A percentile compares a stretch with the other conserved stretches of the same genome.
phyloP scores from a whole-genome alignment of 2,329 filamentous ascomycete species.

The Didymosphaeria variabile region DNA sequence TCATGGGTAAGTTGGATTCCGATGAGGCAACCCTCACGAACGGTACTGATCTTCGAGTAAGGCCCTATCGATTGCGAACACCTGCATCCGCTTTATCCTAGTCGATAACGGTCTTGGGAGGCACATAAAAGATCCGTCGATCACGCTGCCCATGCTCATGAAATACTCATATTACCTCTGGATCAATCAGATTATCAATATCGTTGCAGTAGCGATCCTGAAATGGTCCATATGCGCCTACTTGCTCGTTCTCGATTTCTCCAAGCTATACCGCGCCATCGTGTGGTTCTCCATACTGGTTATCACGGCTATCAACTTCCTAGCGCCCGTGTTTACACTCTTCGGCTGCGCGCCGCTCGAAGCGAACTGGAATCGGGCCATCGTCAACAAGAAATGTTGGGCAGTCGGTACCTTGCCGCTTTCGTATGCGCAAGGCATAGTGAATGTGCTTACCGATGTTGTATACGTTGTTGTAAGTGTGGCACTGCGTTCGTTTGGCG shows the following conservation, averaged over 20 bases:
- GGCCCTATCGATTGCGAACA: slow-evolving; percentile 30
- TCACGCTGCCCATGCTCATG: slow-evolving; percentile 24
- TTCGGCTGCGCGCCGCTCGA: slow-evolving; percentile 40
- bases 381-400: slow-evolving; percentile 33
- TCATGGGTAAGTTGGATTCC: slow-evolving; percentile 30
- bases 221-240: slow-evolving; percentile 44
- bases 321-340: slow-evolving; percentile 34
- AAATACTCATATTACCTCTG: slow-evolving; percentile 35
- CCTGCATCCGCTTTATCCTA: slow-evolving; percentile 22
- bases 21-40: slow-evolving; percentile 4
- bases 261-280: slow-evolving; percentile 32
- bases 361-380: slow-evolving; percentile 37
- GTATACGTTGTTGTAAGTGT: slow-evolving; percentile 35
- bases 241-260: slow-evolving; percentile 40
- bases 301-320: slow-evolving; percentile 38
- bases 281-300: slow-evolving; percentile 41
- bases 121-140: slow-evolving; percentile 35
- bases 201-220: slow-evolving; percentile 39
- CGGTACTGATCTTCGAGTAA: slow-evolving; percentile 20
- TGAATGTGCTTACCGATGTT: slow-evolving; percentile 40
- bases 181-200: slow-evolving; percentile 38
- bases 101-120: slow-evolving; percentile 33
- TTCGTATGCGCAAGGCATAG: slow-evolving; percentile 37
- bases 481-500: too few species aligned
- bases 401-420: slow-evolving; percentile 30